These are phyloP conservation scores for Ramalina peruviana DNA, from an alignment of 495 filamentous ascomycete species.

Conservation along the genomic window DNA sequence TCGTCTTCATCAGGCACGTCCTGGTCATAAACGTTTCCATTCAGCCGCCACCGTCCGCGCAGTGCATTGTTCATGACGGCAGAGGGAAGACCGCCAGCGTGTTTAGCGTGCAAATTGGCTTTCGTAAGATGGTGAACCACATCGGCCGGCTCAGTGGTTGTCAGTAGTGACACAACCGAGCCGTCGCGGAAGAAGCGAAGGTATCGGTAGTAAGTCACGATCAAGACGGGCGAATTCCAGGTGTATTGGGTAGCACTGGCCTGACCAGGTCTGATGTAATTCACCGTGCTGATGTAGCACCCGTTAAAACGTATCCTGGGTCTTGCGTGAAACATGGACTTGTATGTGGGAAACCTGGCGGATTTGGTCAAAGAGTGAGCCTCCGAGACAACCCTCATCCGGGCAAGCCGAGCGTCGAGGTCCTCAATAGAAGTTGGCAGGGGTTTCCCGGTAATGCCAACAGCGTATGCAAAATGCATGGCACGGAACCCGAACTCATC, in stretches of 20 bases:
- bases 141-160: conserved; percentile 67
- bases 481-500: conserved; percentile 60
- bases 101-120: conserved; percentile 28
- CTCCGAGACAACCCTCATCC: not conserved
- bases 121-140: conserved; percentile 62
- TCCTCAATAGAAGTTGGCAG: conserved; percentile 30
- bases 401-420: conserved; percentile 4
- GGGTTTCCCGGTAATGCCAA: conserved; percentile 46
- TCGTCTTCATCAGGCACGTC: conserved; percentile 28
- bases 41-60: conserved; percentile 46
- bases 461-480: conserved; percentile 73
- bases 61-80: conserved; percentile 46
- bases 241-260: conserved; percentile 38
- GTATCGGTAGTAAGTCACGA: conserved; percentile 96
- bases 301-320: conserved; percentile 89
- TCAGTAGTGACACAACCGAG: conserved; percentile 59
- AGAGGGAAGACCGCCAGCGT: conserved; percentile 19
- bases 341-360: conserved; percentile 26
- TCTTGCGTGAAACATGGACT: conserved; percentile 59
- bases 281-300: conserved; percentile 89
- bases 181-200: conserved; percentile 90
- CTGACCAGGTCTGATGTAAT: conserved; percentile 77
- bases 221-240: conserved; percentile 80
- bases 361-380: conserved; percentile 2
- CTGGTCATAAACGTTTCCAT: conserved; percentile 21